phyloP scores from a whole-genome alignment of 305 asterid species.

The Solanum chacoense region DNA sequence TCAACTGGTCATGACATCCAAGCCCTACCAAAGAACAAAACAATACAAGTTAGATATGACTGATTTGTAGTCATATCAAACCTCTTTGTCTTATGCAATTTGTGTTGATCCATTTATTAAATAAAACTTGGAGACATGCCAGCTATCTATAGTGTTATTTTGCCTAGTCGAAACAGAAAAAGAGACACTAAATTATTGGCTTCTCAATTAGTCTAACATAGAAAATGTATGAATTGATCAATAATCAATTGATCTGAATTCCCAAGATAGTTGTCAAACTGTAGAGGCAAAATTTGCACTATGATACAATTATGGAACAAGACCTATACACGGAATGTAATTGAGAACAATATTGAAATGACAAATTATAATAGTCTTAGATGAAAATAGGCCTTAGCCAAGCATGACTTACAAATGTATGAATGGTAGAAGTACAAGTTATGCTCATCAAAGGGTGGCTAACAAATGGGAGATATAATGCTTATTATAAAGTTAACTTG shows the following conservation, averaged over 20 bases:
- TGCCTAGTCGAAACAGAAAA: background rate
- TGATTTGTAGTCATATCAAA: background rate
- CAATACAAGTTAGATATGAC: background rate
- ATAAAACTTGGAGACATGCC: background rate
- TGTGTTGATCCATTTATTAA: background rate
- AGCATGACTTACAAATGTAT: background rate
- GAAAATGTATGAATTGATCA: background rate
- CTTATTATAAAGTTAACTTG: background rate
- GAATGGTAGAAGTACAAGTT: background rate
- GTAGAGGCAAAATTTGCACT: background rate
- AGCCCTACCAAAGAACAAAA: background rate
- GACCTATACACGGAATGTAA: background rate
- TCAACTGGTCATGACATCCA: background rate
- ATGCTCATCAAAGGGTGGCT: background rate
- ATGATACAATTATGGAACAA: background rate
- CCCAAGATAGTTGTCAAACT: background rate
- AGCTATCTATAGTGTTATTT: background rate
- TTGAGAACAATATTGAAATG: background rate
- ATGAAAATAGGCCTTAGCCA: background rate
- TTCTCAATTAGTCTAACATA: background rate
- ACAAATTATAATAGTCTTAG: background rate
- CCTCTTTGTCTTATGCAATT: background rate
- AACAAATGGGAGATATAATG: background rate
- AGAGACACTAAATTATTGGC: background rate
- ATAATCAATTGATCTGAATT: background rate